These are phyloP conservation scores for Leishmania martiniquensis DNA, from an alignment of 208 protist species.

Conservation along the genomic window DNA sequence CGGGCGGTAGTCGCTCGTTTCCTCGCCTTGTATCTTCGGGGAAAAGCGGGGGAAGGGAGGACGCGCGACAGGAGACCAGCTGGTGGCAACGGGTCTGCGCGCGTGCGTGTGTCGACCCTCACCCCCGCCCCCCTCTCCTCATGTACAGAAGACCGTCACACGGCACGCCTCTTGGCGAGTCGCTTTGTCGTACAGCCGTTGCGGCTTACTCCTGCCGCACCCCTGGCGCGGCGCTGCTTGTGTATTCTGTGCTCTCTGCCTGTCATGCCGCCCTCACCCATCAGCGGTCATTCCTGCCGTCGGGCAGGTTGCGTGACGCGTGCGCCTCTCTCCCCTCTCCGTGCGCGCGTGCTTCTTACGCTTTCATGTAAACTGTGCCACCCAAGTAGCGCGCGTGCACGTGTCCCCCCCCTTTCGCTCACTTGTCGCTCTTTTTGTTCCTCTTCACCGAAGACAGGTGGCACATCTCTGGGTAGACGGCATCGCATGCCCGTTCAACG, in stretches of 20 bases:
- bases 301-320: neutral
- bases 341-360: neutral
- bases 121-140: conserved; percentile 3
- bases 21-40: neutral
- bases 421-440: neutral
- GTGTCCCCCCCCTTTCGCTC: neutral
- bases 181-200: too few relatives aligned
- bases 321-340: neutral
- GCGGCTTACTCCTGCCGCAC: neutral
- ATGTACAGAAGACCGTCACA: conserved; percentile 5
- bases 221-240: neutral
- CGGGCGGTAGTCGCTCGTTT: conserved; percentile 35
- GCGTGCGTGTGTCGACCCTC: neutral
- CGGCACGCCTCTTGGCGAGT: neutral
- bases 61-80: neutral
- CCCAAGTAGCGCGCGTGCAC: neutral
- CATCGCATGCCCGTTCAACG: neutral
- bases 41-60: neutral
- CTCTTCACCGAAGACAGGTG: neutral
- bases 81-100: neutral
- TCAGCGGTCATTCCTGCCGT: neutral
- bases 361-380: conserved; percentile 14
- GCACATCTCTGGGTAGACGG: neutral
- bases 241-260: neutral
- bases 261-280: neutral